Evolutionary conservation across 2,329 filamentous ascomycete genomes (phyloP).

Genomic region (Diplodia corticola): DNA sequence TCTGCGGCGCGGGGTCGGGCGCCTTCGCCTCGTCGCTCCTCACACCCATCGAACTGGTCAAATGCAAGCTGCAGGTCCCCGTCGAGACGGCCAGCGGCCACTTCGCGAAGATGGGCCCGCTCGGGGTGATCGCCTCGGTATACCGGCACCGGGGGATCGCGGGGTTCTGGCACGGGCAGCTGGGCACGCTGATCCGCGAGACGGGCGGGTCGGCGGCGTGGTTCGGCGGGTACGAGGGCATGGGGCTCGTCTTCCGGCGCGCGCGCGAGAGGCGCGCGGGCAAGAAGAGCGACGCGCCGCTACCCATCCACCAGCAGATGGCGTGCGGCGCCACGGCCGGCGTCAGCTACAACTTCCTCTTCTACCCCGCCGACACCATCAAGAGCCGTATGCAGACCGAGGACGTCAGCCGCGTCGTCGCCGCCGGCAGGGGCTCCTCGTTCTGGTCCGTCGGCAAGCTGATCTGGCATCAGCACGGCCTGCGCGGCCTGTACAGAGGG

Average conservation of each 20-base stretch:
- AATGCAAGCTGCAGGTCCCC: slow-evolving; percentile 95
- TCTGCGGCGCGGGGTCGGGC: slow-evolving; percentile 82
- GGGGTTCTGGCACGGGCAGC: slow-evolving; percentile 94
- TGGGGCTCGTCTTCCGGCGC: slow-evolving; percentile 68
- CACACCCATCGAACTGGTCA: slow-evolving; percentile 94
- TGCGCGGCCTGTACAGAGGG: slow-evolving; percentile 86
- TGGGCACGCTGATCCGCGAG: slow-evolving; percentile 91
- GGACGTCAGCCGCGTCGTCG: slow-evolving; percentile 58
- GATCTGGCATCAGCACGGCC: slow-evolving; percentile 79
- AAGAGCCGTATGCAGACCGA: slow-evolving; percentile 96
- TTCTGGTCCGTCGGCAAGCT: slow-evolving; percentile 72
- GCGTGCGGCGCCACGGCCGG: slow-evolving; percentile 83
- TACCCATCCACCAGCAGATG: slow-evolving; percentile 86
- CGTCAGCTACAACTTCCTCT: slow-evolving; percentile 93
- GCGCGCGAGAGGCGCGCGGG: slow-evolving; percentile 30
- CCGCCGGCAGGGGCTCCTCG: slow-evolving; percentile 59
- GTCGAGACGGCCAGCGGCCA: slow-evolving; percentile 39
- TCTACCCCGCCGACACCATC: slow-evolving; percentile 96
- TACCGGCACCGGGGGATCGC: slow-evolving; percentile 78
- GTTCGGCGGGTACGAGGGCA: slow-evolving; percentile 68
- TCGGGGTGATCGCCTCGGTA: slow-evolving; percentile 73
- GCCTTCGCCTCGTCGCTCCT: slow-evolving; percentile 87
- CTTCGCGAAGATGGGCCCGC: slow-evolving; percentile 57
- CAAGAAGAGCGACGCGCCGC: slow-evolving; percentile 51
- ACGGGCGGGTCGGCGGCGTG: slow-evolving; percentile 91